A percentile compares a stretch with the other conserved stretches of the same genome.
phyloP scores from a whole-genome alignment of 169 alveolate genomes.

The Pseudocohnilembus persalinus region DNA sequence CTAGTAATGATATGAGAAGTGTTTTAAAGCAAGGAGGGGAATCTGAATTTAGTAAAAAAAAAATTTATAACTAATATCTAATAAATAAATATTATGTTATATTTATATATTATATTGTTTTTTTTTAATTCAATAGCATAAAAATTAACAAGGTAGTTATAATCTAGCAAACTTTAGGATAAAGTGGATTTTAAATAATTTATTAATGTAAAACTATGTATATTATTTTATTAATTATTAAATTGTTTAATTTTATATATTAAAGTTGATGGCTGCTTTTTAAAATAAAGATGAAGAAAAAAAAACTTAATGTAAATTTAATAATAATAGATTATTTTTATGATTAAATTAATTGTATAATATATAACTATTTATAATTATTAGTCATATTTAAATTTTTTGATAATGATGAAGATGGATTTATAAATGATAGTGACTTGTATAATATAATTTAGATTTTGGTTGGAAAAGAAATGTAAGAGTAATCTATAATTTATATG shows the following conservation, averaged over 20 bases:
- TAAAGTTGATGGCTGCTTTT: not conserved
- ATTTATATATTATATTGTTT: too few relatives aligned
- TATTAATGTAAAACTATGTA: not conserved
- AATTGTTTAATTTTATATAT: too few relatives aligned
- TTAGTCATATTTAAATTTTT: too few relatives aligned
- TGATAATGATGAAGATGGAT: not conserved
- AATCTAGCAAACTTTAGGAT: too few relatives aligned
- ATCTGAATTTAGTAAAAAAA: not conserved
- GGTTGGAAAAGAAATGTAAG: not conserved
- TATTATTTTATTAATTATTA: too few relatives aligned
- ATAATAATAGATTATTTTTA: not conserved
- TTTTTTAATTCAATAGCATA: not conserved
- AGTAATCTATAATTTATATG: too few relatives aligned
- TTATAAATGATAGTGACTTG: not conserved
- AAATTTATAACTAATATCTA: too few relatives aligned
- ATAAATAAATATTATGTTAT: too few relatives aligned
- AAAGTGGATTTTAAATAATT: not conserved
- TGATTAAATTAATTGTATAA: not conserved
- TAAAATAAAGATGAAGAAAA: not conserved
- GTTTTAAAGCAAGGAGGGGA: not conserved
- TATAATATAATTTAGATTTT: too few relatives aligned
- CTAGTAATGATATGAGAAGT: not conserved
- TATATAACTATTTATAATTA: too few relatives aligned
- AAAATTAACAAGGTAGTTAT: too few relatives aligned
- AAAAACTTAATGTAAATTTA: not conserved